phyloP scores from a whole-genome alignment of 352 stramenopile species.

The Elongisporangium prolatum region DNA sequence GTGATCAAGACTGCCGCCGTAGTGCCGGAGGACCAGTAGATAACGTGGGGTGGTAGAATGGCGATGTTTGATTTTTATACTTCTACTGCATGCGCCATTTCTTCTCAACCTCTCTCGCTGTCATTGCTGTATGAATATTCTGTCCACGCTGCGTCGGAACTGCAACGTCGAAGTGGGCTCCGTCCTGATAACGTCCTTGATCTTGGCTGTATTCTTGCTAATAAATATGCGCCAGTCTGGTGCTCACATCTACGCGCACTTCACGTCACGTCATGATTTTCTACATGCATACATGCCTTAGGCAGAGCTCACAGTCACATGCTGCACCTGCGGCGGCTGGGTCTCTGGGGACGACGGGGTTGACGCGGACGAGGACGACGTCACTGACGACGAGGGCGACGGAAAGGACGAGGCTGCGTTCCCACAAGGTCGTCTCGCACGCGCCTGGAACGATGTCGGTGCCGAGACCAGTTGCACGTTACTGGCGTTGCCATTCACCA shows the following conservation, averaged over 20 bases:
- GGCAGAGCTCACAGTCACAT: slow-evolving; percentile 65
- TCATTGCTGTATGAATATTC: slow-evolving; percentile 2
- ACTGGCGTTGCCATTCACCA: not conserved
- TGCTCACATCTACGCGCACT: slow-evolving; percentile 4
- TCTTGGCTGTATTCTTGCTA: slow-evolving; percentile 8
- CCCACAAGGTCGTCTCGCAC: slow-evolving; percentile 32
- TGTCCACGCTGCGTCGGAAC: not conserved
- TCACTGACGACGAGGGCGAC: slow-evolving; percentile 27
- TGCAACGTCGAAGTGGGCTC: not conserved
- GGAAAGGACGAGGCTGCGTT: slow-evolving; percentile 44
- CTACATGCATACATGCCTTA: slow-evolving; percentile 23
- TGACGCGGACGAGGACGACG: slow-evolving; percentile 27
- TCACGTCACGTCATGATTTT: not conserved
- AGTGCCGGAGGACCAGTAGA: slow-evolving; percentile 10
- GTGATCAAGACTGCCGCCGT: slow-evolving; percentile 37
- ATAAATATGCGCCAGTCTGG: slow-evolving; percentile 43
- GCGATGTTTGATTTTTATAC: slow-evolving; percentile 27
- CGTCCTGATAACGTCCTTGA: slow-evolving; percentile 5
- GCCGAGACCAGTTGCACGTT: slow-evolving; percentile 4
- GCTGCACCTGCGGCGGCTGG: slow-evolving; percentile 47
- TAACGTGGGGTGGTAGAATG: slow-evolving; percentile 6
- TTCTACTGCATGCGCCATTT: slow-evolving; percentile 14
- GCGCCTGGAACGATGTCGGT: slow-evolving; percentile 22
- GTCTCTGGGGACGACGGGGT: slow-evolving; percentile 42
- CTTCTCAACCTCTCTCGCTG: slow-evolving; percentile 17